Conservation (phyloP, 1,284 basidiomycete genomes). For the Polyporus tsugae region DNA sequence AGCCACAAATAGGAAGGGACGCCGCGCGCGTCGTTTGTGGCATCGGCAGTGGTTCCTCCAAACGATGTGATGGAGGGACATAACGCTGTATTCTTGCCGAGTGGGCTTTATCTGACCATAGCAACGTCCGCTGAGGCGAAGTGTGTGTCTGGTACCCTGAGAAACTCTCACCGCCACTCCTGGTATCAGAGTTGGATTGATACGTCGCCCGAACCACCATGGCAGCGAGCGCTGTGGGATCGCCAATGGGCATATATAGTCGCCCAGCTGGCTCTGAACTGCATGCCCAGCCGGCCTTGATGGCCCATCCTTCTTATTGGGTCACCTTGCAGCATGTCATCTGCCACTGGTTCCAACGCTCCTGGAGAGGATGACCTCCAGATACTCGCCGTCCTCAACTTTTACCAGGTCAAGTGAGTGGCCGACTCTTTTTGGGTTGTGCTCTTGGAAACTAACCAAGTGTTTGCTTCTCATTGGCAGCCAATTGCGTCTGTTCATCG, state of each 20-base stretch:
- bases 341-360: constrained; percentile 6
- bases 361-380: constrained; percentile 7
- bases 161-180: not conserved
- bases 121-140: not conserved
- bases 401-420: constrained; percentile 1
- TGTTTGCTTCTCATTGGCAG: not conserved
- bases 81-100: not conserved
- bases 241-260: constrained; percentile 9
- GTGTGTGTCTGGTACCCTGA: not conserved
- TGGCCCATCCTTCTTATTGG: constrained; percentile 7
- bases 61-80: not conserved
- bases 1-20: not conserved
- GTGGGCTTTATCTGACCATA: not conserved
- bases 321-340: constrained; percentile 18
- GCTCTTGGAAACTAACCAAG: not conserved
- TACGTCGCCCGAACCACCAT: constrained; percentile 3
- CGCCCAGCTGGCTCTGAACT: not conserved
- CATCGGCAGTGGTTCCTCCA: not conserved
- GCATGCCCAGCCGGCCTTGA: constrained; percentile 17
- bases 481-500: not conserved
- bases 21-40: not conserved
- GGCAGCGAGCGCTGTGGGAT: not conserved
- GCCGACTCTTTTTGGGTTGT: not conserved
- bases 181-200: constrained; percentile 5
- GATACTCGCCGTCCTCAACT: not conserved